Evolutionary conservation across 371 early-diverging fungal genomes (phyloP).

Genomic region (Encephalitozoon romaleae): DNA sequence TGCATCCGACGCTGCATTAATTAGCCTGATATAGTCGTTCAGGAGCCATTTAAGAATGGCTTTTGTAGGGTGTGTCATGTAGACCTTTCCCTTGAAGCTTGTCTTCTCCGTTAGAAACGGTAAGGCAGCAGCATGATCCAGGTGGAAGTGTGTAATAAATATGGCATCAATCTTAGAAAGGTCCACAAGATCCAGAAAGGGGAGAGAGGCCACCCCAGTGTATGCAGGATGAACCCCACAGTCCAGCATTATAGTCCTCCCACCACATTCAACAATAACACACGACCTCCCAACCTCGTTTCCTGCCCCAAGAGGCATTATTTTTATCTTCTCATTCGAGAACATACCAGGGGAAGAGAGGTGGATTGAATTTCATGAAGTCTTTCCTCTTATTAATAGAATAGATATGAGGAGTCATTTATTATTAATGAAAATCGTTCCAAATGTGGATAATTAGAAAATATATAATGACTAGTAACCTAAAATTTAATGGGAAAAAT

Average conservation of each 20-base stretch:
- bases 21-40: conserved; percentile 73
- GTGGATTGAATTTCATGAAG: background rate
- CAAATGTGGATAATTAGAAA: background rate
- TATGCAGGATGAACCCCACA: conserved; percentile 97
- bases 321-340: conserved; percentile 54
- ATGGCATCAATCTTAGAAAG: conserved; percentile 80
- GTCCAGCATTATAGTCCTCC: conserved; percentile 85
- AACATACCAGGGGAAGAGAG: background rate
- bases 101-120: conserved; percentile 97
- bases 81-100: conserved; percentile 87
- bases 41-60: conserved; percentile 95
- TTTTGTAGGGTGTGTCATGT: conserved; percentile 99
- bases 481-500: background rate
- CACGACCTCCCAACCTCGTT: conserved; percentile 97
- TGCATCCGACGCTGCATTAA: conserved; percentile 71
- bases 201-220: conserved; percentile 83
- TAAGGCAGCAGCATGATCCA: conserved; percentile 97
- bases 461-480: background rate
- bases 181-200: conserved; percentile 93
- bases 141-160: conserved; percentile 78
- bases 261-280: conserved; percentile 81
- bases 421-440: background rate
- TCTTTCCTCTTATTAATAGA: background rate
- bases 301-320: conserved; percentile 94
- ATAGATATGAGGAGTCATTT: background rate